Base-by-base conservation (phyloP, 345 rosid genomes). In the Bruguiera sexangula region DNA sequence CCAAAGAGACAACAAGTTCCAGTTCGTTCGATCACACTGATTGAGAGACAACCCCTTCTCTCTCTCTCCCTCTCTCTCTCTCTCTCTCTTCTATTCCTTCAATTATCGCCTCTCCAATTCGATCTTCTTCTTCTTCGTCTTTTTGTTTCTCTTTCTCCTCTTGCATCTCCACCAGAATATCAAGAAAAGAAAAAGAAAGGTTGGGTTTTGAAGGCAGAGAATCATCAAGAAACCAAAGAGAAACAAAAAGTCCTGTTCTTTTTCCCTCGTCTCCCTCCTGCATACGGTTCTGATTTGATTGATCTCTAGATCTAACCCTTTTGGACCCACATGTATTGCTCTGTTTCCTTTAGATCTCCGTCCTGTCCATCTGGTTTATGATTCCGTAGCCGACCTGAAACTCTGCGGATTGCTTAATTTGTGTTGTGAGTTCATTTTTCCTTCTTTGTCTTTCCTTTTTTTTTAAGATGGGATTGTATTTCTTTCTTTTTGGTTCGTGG, bases 321-420 rank as follows among this genome's bases (percentile, higher is more conserved):
- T 59, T 18, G 58, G n/a, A 68, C 75, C 74, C 80, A 67, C 79
- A 78, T 78, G 84, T 84, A 73, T 74, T 77, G 76, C 64, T 75
- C 69, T 75, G 73, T 85, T 76, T 80, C 81, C 55, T 82, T 82
- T 66, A 84, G 87, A 85, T 85, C 90, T 78, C 84, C 84, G 58
- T 83, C 81, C 69, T 69, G 74, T 72, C 77, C 84, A 26, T 62
- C 73, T 71, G 60, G 50, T 67, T 13, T 74, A 55, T 55, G 52
- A 22, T 80, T 78, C 79, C 68, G 72, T 81, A 79, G 83, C 78
- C 68, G 67, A 70, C 63, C 70, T 21, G 52, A 63, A 22, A 68
- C 65, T 60, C 32, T 57, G 11, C 66, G 6, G 53, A 57, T 30
- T 53, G 50, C 72, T 72, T 74, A 52, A 73, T 67, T 67, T 69